A percentile compares a stretch with the other conserved stretches of the same genome.
These are phyloP conservation scores for Drechmeria coniospora DNA, from an alignment of 2,329 filamentous ascomycete species.

Conservation along the genomic window DNA sequence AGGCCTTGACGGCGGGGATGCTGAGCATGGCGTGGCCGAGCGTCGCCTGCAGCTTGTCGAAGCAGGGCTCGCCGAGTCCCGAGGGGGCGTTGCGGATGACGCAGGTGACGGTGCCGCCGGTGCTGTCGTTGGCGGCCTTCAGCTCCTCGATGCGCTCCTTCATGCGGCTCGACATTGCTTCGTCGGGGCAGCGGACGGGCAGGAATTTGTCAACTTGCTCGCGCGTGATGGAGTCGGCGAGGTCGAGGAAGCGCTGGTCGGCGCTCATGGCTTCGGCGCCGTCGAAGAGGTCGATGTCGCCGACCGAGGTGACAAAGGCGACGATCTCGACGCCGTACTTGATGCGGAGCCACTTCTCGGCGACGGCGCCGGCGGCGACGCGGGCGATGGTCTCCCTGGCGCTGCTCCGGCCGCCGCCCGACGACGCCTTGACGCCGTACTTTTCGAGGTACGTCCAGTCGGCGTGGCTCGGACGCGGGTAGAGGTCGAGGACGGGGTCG, in stretches of 20 bases:
- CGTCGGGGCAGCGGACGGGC: constrained; percentile 77
- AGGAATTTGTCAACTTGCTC: constrained; percentile 65
- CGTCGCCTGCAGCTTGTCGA: constrained; percentile 87
- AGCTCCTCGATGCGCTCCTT: constrained; percentile 63
- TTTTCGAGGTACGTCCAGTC: constrained; percentile 97
- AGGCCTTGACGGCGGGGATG: constrained; percentile 89
- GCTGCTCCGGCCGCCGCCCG: constrained; percentile 76
- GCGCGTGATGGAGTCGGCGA: constrained; percentile 59
- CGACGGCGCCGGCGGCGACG: constrained; percentile 81
- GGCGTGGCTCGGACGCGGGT: constrained; percentile 81
- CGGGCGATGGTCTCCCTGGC: constrained; percentile 92
- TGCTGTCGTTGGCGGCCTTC: constrained; percentile 69
- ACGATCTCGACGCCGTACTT: constrained; percentile 82
- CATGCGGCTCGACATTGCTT: constrained; percentile 52
- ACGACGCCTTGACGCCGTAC: constrained; percentile 86
- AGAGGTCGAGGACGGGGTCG: constrained; percentile 75
- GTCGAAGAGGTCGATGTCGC: constrained; percentile 28
- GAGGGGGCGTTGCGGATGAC: constrained; percentile 75
- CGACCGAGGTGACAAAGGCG: constrained; percentile 77
- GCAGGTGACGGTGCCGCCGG: constrained; percentile 88
- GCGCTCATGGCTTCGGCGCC: constrained; percentile 38
- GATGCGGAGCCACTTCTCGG: constrained; percentile 76
- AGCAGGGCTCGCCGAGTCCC: constrained; percentile 83
- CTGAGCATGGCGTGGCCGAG: constrained; percentile 89
- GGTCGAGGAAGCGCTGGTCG: constrained; percentile 63